Evolutionary conservation across 2,329 filamentous ascomycete species (phyloP), one percentile per base, ranked within the genome.

Genomic region (Fusarium sp.): DNA sequence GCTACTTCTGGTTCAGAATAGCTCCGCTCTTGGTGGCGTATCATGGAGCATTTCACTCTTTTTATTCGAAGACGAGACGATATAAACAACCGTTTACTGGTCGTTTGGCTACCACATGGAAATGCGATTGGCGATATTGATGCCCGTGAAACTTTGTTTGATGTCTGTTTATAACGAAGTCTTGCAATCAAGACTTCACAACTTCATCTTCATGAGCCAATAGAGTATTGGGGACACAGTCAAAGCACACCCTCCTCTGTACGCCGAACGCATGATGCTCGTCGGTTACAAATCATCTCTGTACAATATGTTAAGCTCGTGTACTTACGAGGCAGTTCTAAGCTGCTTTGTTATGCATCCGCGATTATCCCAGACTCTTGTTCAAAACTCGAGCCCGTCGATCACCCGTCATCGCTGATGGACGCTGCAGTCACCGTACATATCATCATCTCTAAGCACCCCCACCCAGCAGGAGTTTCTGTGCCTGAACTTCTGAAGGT

Each of bases 401-500:
- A n/a, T 55, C 25, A 25, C 16, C 16, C 52, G 24, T 13, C 40
- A 25, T 34, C 13, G 5, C 13, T 46, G 22, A 18, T 46, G 16
- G 20, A n/a, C 27, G 16, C 44, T 45, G 18, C 18, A 52, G 22
- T 20, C 30, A 15, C 22, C 18, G 25, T 25, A 51, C 32, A 41
- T 41, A 29, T 56, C 44, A 43, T 60, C 44, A 44, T 53, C 25
- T 30, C 34, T 11, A 27, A 48, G 38, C n/a, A 43, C 38, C 29
- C 53, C 55, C 61, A 55, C 47, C 38, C 46, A 13, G 44, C 46
- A 3, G 12, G 20, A 52, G 25, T 34, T 45, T 43, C 32, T 49
- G 52, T 65, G 25, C 54, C 60, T 51, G 34, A n/a, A 38, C 34
- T 38, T 38, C 34, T 34, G 49, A 30, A 54, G 52, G 61, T 75